Base-by-base conservation (phyloP, 1,284 basidiomycete species). In the Sutorius eximius region DNA sequence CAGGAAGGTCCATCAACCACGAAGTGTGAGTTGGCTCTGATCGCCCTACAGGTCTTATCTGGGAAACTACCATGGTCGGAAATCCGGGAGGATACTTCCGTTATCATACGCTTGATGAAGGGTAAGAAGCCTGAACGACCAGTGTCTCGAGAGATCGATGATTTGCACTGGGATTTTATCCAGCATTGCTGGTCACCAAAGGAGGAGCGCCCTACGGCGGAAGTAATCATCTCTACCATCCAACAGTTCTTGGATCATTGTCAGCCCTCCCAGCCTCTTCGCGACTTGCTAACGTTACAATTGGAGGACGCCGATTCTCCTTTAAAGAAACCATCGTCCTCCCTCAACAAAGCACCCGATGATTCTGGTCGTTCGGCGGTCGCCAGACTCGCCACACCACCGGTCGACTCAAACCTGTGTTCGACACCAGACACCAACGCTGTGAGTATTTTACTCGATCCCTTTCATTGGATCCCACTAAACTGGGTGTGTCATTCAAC, bases 21-120 rank as follows among this genome's bases (percentile, higher is more conserved):
- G 10, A 18, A 18, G 18, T 4, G 9, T 5, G 36, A 9, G n/a
- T 18, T 18, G 4, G 11, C n/a, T 18, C n/a, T 38, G n/a, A 38
- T 18, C 9, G 10, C 10, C 10, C 7, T 18, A 16, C n/a, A 38
- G n/a, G 46, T 53, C 0, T 41, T 61, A 1, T 61, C 59, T 0
- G 60, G 56, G 0, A 61, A 49, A 34, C 45, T 42, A 33, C 56
- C 50, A 11, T 56, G 55, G 53, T 56, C 55, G 0, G 55, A 51
- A 30, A 4, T 59, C 6, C 18, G 30, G 9, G 34, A 37, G 8
- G 53, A 61, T 3, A 1, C 5, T 1, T 30, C 36, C 0, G 13
- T 56, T 2, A 18, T 43, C 5, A 8, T 55, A 10, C n/a, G 24
- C 12, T 20, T 59, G 30, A 22, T 29, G 0, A 34, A n/a, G 20